phyloP scores from a whole-genome alignment of 768 basidiomycete species.

The Agaricus subrufescens region DNA sequence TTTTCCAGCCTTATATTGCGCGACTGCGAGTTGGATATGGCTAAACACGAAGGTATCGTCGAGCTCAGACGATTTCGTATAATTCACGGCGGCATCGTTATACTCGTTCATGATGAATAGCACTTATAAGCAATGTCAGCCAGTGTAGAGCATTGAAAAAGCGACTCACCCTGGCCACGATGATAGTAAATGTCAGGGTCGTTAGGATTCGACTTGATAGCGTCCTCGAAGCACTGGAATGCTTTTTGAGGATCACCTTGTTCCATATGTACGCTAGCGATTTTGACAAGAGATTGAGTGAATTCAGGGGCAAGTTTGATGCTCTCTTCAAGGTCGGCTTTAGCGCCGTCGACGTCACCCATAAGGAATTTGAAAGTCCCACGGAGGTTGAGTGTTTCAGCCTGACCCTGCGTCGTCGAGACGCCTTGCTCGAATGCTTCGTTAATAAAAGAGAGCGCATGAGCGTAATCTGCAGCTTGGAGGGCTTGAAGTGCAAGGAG shows the following conservation, averaged over 20 bases:
- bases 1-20: constrained; percentile 88
- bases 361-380: constrained; percentile 99
- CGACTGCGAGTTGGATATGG: constrained; percentile 96
- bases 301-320: constrained; percentile 60
- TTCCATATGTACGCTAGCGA: constrained; percentile 97
- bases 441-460: constrained; percentile 73
- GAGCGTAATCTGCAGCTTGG: constrained; percentile 77
- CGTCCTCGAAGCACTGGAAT: constrained; percentile 89
- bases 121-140: constrained; percentile 39
- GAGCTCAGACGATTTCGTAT: constrained; percentile 82
- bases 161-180: constrained; percentile 80
- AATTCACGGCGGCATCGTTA: constrained; percentile 81
- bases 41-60: constrained; percentile 92
- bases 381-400: constrained; percentile 87
- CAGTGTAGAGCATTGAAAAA: neutral
- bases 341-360: constrained; percentile 77
- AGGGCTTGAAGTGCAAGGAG: constrained; percentile 79
- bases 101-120: constrained; percentile 95
- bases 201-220: constrained; percentile 71
- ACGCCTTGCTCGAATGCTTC: constrained; percentile 87
- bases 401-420: constrained; percentile 67
- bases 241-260: constrained; percentile 76
- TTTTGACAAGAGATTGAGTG: constrained; percentile 92
- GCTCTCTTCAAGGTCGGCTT: constrained; percentile 76
- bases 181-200: constrained; percentile 99